Percentiles rank a stretch among this genome's conserved stretches.
phyloP scores from a whole-genome alignment of 331 rosid genomes.

The Spiraea crenata region DNA sequence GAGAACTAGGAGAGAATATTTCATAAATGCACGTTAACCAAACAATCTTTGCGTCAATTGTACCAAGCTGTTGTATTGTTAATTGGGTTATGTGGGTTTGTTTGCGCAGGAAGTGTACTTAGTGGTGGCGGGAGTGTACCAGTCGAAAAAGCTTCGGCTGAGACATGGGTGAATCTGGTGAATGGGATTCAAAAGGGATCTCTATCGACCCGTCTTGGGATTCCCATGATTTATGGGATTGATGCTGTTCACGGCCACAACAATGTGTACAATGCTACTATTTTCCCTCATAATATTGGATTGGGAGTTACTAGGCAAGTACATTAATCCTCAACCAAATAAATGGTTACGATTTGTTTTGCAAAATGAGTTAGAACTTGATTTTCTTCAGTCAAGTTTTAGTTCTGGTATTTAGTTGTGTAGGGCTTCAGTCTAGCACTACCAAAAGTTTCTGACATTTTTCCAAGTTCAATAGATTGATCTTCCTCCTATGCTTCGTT shows the following conservation, averaged over 20 bases:
- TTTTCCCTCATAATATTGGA: slow-evolving; percentile 79
- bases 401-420: background rate
- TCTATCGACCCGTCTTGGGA: slow-evolving; percentile 75
- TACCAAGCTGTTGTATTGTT: background rate
- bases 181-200: slow-evolving; percentile 65
- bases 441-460: no score
- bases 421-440: background rate
- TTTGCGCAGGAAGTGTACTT: slow-evolving; percentile 62
- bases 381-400: background rate
- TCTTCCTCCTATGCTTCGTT: background rate
- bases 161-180: slow-evolving; percentile 65
- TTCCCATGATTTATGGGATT: slow-evolving; percentile 86
- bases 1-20: no score
- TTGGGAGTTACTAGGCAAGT: slow-evolving; percentile 79
- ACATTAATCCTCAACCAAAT: slow-evolving; percentile 4
- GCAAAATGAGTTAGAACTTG: background rate
- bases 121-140: slow-evolving; percentile 90
- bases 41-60: background rate
- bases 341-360: background rate
- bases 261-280: slow-evolving; percentile 67
- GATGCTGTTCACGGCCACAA: slow-evolving; percentile 89
- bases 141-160: slow-evolving; percentile 52
- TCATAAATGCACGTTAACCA: no score
- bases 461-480: background rate
- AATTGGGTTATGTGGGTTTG: background rate